Base-by-base conservation (phyloP, 768 basidiomycete genomes). In the Kwoniella bestiolae region DNA sequence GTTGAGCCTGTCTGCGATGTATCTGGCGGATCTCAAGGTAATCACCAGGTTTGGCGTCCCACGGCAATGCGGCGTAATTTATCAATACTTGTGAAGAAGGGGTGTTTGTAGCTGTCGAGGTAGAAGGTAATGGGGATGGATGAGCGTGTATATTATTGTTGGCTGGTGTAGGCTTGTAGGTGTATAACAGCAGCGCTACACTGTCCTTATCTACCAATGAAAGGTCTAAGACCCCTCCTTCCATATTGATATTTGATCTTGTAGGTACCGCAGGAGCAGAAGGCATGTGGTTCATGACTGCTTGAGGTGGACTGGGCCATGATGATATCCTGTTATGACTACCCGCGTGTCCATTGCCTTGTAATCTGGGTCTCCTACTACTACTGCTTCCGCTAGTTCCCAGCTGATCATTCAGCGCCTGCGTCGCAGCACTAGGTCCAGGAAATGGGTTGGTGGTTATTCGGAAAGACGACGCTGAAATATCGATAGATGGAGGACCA, bases 11-110 rank as follows among this genome's bases (percentile, higher is more conserved):
- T 8, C 65, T 49, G 8, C 59, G 55, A 32, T 66, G 55, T 21
- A 69, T 66, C 26, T 73, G 67, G 14, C 76, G 60, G 5, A 77
- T 73, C 56, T 77, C 76, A 29, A 74, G 69, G 51, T 77, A 77
- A n/a, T 77, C 76, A 3, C 73, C 76, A 1, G 69, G 63, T 55
- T 63, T 53, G 1, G 70, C 70, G 31, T 46, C 55, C 65, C 69
- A 77, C 2, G 73, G 69, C 11, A 77, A 38, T 4, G 76, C 68
- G n/a, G 60, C 59, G 55, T 72, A 67, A 35, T 61, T 63, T 61
- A 77, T 53, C 16, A 67, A 63, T 9, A 77, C 68, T 8, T 51
- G 56, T 11, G 71, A 69, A 18, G 59, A 51, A 11, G 72, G 63
- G 35, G 29, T n/a, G 16, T 28, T 49, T 7, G 63, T n/a, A 14